Base-by-base conservation (phyloP, 176 grass and related monocot species). In the Canna indica region DNA sequence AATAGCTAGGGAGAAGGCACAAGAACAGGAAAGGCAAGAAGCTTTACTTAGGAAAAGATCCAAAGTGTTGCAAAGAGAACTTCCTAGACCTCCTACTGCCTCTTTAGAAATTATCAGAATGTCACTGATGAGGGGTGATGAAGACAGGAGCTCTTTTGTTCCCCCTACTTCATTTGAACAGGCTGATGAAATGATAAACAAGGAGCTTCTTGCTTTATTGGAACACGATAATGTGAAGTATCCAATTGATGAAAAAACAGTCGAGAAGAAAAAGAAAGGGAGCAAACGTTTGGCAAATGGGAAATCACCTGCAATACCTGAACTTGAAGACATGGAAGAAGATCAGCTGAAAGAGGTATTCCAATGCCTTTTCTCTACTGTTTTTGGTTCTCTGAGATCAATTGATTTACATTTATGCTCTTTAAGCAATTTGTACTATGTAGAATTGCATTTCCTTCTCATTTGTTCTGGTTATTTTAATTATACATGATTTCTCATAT, bases 141-240 rank as follows among this genome's bases (percentile, higher is more conserved):
- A 96, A 81, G 87, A 69, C 59, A 88, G 83, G 76, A 87, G 84
- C 41, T 81, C 88, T 0, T 96, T 96, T 62, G 81, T 96, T 53
- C 92, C 92, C 34, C 92, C 86, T 72, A 96, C 88, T 61, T 77
- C 81, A 61, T 83, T 91, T 71, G 92, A 96, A 69, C 85, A 96
- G 72, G 85, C 88, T 68, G 92, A 91, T 70, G 88, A 89, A 56
- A 64, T 96, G 80, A 85, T 96, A 68, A 88, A 76, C 27, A 79
- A 67, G 80, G 92, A 96, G 64, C 73, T 96, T 62, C 61, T 89
- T 82, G 76, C 70, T 64, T 78, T 96, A 36, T 76, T 96, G 25
- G 83, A 89, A 79, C 83, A 91, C 28, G 88, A 96, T 71, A 96
- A 91, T 83, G 88, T 85, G 35, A 91, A 91, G 73, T 96, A 96